These are phyloP conservation scores for Phytophthora vignae DNA, from an alignment of 352 stramenopile species.

Conservation along the genomic window DNA sequence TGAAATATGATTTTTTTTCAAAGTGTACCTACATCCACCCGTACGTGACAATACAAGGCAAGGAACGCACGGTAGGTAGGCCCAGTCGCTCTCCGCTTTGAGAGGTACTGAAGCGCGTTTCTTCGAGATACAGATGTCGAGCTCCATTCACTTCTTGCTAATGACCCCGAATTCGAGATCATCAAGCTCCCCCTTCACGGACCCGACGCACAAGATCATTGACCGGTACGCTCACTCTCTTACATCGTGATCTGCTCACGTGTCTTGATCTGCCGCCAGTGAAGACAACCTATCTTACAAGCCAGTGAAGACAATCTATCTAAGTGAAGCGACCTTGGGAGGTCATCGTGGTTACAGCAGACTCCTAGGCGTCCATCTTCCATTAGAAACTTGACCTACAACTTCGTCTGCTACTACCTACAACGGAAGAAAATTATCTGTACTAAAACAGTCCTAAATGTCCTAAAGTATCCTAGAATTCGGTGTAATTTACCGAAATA, in stretches of 20 bases:
- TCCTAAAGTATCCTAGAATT: too few relatives aligned
- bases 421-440: too few relatives aligned
- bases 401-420: too few relatives aligned
- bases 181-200: constrained; percentile 28
- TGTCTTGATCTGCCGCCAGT: constrained; percentile 46
- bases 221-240: not conserved
- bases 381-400: too few relatives aligned
- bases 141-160: constrained; percentile 9
- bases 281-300: constrained; percentile 24
- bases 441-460: too few relatives aligned
- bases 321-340: constrained; percentile 28
- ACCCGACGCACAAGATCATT: constrained; percentile 29
- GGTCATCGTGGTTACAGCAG: too few relatives aligned
- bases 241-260: constrained; percentile 44
- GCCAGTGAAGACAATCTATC: too few relatives aligned
- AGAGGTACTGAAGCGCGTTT: constrained; percentile 26
- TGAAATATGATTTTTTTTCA: too few relatives aligned
- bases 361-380: too few relatives aligned
- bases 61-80: constrained; percentile 17
- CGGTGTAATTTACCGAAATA: too few relatives aligned
- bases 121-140: constrained; percentile 41
- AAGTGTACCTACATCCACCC: too few relatives aligned
- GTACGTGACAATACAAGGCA: too few relatives aligned
- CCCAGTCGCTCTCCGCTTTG: constrained; percentile 40
- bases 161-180: constrained; percentile 36